These are phyloP conservation scores for Tetrapyrgos nigripes DNA, from an alignment of 1,284 basidiomycete genomes.

Conservation along the genomic window DNA sequence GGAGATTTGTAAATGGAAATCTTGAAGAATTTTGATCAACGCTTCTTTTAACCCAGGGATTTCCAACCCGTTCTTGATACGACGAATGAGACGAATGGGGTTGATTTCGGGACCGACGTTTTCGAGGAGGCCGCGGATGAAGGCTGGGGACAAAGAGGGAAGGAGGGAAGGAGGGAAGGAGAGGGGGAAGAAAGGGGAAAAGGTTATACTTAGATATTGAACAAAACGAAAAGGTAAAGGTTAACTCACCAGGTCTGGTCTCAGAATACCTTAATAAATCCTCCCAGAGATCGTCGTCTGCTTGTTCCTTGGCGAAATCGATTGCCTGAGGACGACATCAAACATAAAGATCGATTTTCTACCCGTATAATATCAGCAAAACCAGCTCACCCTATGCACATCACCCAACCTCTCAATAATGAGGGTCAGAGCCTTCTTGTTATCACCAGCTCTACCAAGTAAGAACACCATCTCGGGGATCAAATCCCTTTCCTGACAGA, in stretches of 20 bases:
- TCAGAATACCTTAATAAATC: constrained; percentile 95
- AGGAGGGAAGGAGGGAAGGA: not conserved
- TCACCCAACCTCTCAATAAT: constrained; percentile 97
- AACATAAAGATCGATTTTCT: not conserved
- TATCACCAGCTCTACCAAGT: constrained; percentile 96
- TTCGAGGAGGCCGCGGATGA: constrained; percentile 94
- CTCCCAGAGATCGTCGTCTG: constrained; percentile 98
- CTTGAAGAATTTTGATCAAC: constrained; percentile 95
- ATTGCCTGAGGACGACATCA: constrained; percentile 85
- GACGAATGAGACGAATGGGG: constrained; percentile 91
- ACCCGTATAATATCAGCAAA: not conserved
- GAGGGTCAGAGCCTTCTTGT: constrained; percentile 91
- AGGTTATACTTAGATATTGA: too few relatives aligned
- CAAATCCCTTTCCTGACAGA: constrained; percentile 86
- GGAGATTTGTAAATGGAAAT: constrained; percentile 92
- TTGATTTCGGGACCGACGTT: constrained; percentile 97
- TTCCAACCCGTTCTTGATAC: constrained; percentile 95
- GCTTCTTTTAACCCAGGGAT: constrained; percentile 95
- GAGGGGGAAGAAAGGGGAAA: constrained; percentile 12
- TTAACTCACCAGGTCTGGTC: constrained; percentile 76
- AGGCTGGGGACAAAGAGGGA: constrained; percentile 55
- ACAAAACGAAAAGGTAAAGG: not conserved
- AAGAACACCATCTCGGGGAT: constrained; percentile 98
- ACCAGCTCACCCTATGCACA: constrained; percentile 77
- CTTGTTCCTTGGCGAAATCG: constrained; percentile 98